phyloP scores from a whole-genome alignment of 1,284 basidiomycete species.

The Vanrija sp. region DNA sequence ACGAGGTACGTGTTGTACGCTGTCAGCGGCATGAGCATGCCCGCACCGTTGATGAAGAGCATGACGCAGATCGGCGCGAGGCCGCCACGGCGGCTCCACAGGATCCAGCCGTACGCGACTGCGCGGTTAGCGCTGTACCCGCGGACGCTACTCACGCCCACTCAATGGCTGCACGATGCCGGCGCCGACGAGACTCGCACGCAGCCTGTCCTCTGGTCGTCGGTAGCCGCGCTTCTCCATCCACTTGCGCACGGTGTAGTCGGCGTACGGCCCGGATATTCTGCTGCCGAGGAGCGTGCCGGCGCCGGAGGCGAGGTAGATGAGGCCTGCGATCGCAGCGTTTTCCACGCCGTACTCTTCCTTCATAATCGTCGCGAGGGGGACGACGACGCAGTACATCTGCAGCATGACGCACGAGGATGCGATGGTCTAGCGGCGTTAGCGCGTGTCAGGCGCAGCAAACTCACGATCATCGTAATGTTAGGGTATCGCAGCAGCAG shows the following conservation, averaged over 20 bases:
- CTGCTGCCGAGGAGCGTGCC: constrained; percentile 62
- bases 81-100: constrained; percentile 30
- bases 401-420: constrained; percentile 34
- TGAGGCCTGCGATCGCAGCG: constrained; percentile 58
- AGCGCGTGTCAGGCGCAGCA: neutral
- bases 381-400: constrained; percentile 31
- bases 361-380: constrained; percentile 32
- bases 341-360: constrained; percentile 60
- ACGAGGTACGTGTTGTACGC: constrained; percentile 59
- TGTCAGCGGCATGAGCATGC: constrained; percentile 51
- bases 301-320: constrained; percentile 60
- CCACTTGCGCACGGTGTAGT: constrained; percentile 53
- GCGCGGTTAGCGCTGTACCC: neutral
- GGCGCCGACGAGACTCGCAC: constrained; percentile 54
- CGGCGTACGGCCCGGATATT: constrained; percentile 57
- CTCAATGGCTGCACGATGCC: constrained; percentile 50
- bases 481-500: constrained; percentile 59
- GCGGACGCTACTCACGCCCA: constrained; percentile 27
- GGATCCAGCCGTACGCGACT: constrained; percentile 43
- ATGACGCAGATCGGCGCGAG: constrained; percentile 38
- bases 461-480: constrained; percentile 52
- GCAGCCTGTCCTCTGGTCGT: constrained; percentile 61
- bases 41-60: constrained; percentile 50
- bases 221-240: constrained; percentile 54
- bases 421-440: constrained; percentile 7